phyloP scores from a whole-genome alignment of 148 eudicot genomes.

The Limonium bicolor region DNA sequence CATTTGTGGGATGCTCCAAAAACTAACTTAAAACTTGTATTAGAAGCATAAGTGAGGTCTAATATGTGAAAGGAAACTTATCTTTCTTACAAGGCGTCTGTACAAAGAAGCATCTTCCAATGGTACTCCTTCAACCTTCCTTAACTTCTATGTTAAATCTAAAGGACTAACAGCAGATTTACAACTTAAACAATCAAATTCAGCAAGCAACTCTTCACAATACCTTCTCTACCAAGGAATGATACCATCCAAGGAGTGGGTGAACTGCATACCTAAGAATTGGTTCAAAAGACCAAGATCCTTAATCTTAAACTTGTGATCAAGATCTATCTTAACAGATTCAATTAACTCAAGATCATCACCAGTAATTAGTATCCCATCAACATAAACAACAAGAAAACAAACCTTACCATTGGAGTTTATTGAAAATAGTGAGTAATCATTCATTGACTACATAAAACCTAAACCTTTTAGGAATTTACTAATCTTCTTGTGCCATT shows the following conservation, averaged over 20 bases:
- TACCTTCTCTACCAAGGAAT: not conserved
- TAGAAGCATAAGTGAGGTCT: not conserved
- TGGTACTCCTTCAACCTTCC: too few relatives aligned
- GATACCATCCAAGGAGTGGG: not conserved
- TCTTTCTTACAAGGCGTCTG: too few relatives aligned
- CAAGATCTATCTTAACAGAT: not conserved
- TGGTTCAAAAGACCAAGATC: not conserved
- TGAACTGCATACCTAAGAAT: not conserved
- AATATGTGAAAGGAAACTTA: not conserved
- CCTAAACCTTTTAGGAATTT: not conserved
- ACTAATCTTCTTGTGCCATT: not conserved
- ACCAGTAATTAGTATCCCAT: not conserved
- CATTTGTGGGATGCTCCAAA: not conserved
- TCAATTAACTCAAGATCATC: not conserved
- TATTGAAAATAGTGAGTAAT: not conserved
- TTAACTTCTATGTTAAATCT: fast-evolving
- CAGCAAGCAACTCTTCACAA: too few relatives aligned
- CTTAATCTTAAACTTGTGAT: not conserved
- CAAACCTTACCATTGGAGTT: not conserved
- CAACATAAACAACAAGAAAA: not conserved
- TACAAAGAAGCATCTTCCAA: too few relatives aligned
- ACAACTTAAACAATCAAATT: too few relatives aligned
- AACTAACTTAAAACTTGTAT: not conserved
- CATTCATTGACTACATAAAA: not conserved
- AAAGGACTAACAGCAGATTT: not conserved